Conservation (phyloP, 2,329 filamentous ascomycete species). For the Dactylellina leptospora region DNA sequence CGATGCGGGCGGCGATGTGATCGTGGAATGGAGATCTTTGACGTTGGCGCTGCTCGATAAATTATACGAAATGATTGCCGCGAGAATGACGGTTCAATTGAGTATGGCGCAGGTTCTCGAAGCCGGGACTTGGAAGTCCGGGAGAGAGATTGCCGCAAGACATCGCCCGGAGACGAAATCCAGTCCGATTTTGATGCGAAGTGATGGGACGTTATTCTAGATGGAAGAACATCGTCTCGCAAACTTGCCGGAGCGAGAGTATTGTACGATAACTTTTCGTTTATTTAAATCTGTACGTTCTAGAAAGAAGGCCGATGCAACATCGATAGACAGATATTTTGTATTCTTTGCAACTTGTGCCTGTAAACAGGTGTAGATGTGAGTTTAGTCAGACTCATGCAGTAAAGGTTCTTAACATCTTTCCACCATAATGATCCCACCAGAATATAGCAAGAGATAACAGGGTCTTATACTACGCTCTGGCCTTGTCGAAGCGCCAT, state of each 20-base stretch:
- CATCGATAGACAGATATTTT: neutral
- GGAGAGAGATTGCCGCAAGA: constrained; percentile 56
- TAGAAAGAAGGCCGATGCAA: too few species aligned
- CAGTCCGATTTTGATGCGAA: constrained; percentile 60
- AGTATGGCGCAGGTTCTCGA: constrained; percentile 88
- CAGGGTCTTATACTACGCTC: too few species aligned
- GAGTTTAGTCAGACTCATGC: too few species aligned
- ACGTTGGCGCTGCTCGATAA: constrained; percentile 79
- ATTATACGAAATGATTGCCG: constrained; percentile 74
- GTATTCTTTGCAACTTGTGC: too few species aligned
- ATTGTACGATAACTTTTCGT: too few species aligned
- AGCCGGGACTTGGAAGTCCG: constrained; percentile 96
- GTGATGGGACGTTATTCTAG: constrained; percentile 61
- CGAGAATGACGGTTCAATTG: constrained; percentile 73
- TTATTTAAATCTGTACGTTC: too few species aligned
- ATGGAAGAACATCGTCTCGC: neutral
- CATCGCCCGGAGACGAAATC: constrained; percentile 47
- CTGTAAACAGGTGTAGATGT: too few species aligned
- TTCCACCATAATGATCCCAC: too few species aligned
- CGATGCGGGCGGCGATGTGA: constrained; percentile 76
- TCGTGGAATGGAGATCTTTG: constrained; percentile 80
- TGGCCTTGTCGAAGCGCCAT: neutral
- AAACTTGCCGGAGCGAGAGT: too few species aligned
- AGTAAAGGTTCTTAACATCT: too few species aligned
- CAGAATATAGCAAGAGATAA: too few species aligned